These are phyloP conservation scores for Cytospora leucostoma DNA, from an alignment of 2,329 filamentous ascomycete genomes.

Conservation along the genomic window DNA sequence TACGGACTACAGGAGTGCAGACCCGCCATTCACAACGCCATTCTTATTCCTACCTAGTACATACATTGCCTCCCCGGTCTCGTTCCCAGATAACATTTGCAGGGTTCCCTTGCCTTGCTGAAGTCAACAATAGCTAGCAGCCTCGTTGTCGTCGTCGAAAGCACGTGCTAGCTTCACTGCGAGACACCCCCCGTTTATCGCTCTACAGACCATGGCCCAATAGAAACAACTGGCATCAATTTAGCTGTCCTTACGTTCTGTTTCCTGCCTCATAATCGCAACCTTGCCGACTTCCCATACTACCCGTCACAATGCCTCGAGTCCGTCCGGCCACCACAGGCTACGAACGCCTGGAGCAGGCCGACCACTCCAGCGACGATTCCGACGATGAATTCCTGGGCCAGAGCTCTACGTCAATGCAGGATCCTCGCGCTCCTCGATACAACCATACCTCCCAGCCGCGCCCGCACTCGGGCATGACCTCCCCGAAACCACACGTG, in stretches of 20 bases:
- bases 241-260: not conserved
- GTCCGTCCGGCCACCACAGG: slow-evolving; percentile 73
- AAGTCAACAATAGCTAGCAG: not conserved
- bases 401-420: slow-evolving; percentile 57
- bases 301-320: slow-evolving; percentile 59
- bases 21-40: not conserved
- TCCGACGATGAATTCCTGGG: slow-evolving; percentile 66
- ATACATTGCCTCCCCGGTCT: not conserved
- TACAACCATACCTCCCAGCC: slow-evolving; percentile 67
- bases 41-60: not conserved
- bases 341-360: slow-evolving; percentile 83
- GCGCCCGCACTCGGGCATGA: slow-evolving; percentile 61
- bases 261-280: not conserved
- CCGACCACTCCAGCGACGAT: slow-evolving; percentile 73
- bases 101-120: not conserved
- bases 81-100: not conserved
- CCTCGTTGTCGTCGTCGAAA: slow-evolving; percentile 4
- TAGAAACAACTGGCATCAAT: not conserved
- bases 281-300: not conserved
- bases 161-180: slow-evolving; percentile 16
- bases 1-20: not conserved
- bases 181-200: not conserved
- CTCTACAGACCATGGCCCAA: slow-evolving; percentile 13
- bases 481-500: slow-evolving; percentile 51
- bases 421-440: slow-evolving; percentile 59